phyloP scores from a whole-genome alignment of 1,284 basidiomycete species.

The Ustilago shanxiensis region DNA sequence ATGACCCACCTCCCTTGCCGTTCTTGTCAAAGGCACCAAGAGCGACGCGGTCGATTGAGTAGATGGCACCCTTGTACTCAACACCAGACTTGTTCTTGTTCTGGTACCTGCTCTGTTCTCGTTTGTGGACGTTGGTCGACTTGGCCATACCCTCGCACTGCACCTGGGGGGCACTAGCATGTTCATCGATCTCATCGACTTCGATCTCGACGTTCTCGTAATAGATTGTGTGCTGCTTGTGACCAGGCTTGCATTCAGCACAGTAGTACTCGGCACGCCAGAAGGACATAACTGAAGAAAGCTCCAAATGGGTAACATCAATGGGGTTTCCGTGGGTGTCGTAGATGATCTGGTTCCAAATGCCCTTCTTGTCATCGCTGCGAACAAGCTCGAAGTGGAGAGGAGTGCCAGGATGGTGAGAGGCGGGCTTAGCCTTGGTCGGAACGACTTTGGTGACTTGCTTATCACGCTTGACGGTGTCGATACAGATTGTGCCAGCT shows the following conservation, averaged over 20 bases:
- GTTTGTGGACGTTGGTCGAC: slow-evolving; percentile 31
- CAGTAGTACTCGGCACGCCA: slow-evolving; percentile 46
- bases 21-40: slow-evolving; percentile 24
- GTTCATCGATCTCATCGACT: slow-evolving; percentile 17
- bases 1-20: slow-evolving; percentile 5
- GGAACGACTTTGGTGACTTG: slow-evolving; percentile 41
- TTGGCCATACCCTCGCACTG: slow-evolving; percentile 26
- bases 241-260: slow-evolving; percentile 22
- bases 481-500: slow-evolving; percentile 27
- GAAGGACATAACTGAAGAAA: slow-evolving; percentile 30
- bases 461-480: slow-evolving; percentile 43
- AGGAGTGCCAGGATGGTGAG: background rate
- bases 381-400: slow-evolving; percentile 42
- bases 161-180: slow-evolving; percentile 6
- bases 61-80: slow-evolving; percentile 23
- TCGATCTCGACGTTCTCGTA: slow-evolving; percentile 51
- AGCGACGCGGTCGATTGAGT: slow-evolving; percentile 31
- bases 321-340: slow-evolving; percentile 19
- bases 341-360: slow-evolving; percentile 50
- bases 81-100: slow-evolving; percentile 21
- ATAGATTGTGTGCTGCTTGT: slow-evolving; percentile 26
- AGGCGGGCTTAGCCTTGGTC: slow-evolving; percentile 14
- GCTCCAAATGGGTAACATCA: slow-evolving; percentile 26
- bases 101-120: slow-evolving; percentile 25
- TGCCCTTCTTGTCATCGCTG: slow-evolving; percentile 10